A percentile compares a stretch with the other conserved stretches of the same genome.
Evolutionary conservation across 148 eudicot species (phyloP).

Genomic region (Spergularia bocconei): DNA sequence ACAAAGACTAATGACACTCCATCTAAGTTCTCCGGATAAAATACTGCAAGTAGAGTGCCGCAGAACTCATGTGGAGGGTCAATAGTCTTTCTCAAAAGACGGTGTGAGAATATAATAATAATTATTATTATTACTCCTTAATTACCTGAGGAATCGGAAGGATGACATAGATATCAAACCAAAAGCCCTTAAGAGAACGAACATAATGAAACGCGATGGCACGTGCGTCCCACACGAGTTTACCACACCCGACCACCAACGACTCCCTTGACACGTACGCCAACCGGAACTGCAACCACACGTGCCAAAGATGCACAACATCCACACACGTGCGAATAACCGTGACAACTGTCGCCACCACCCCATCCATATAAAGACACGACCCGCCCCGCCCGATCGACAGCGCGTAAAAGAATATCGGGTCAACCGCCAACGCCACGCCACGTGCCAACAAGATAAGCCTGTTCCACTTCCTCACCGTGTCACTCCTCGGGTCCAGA

Average conservation of each 20-base stretch:
- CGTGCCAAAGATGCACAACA: constrained; percentile 64
- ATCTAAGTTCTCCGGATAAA: no score
- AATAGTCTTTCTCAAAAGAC: no score
- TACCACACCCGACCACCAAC: constrained; percentile 94
- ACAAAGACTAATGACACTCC: no score
- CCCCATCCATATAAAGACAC: constrained; percentile 76
- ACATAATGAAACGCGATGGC: constrained; percentile 71
- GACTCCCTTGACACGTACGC: constrained; percentile 92
- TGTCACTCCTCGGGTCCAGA: constrained; percentile 71
- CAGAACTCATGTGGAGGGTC: no score
- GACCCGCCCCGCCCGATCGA: constrained; percentile 69
- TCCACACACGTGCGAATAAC: constrained; percentile 62
- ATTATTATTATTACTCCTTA: no score
- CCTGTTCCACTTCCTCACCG: constrained; percentile 71
- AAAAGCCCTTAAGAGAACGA: constrained; percentile 67
- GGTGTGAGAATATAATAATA: no score
- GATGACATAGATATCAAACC: constrained; percentile 88
- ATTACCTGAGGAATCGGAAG: constrained; percentile 93
- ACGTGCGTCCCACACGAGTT: constrained; percentile 92
- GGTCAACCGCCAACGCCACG: constrained; percentile 78
- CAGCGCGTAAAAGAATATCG: constrained; percentile 79
- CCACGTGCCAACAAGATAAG: constrained; percentile 66
- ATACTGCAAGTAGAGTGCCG: no score
- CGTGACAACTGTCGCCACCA: constrained; percentile 54
- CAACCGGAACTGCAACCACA: constrained; percentile 86